A percentile compares a stretch with the other conserved stretches of the same genome.
phyloP scores from a whole-genome alignment of 306 rosid genomes.

The Arachis stenosperma region DNA sequence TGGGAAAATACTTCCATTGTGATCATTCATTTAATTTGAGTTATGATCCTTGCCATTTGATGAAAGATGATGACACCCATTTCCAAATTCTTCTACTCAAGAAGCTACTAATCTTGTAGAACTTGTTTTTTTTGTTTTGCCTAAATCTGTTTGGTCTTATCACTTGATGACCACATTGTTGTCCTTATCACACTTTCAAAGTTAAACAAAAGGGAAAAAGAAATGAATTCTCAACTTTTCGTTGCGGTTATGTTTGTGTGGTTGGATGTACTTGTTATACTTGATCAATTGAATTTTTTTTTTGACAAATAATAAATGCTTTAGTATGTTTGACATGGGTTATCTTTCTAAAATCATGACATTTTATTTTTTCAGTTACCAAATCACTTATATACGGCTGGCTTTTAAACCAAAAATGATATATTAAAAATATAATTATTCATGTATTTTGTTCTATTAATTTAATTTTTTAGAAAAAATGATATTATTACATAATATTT shows the following conservation, averaged over 20 bases:
- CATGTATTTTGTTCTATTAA: too few relatives aligned
- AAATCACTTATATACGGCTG: too few relatives aligned
- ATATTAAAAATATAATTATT: too few relatives aligned
- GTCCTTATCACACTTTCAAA: neutral
- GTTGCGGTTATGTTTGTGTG: neutral
- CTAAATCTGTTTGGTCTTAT: neutral
- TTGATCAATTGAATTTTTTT: neutral
- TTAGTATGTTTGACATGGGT: too few relatives aligned
- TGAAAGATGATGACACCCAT: neutral
- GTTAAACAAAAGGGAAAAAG: neutral
- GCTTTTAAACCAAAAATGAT: too few relatives aligned
- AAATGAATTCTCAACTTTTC: neutral
- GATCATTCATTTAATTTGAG: neutral
- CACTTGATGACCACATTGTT: neutral
- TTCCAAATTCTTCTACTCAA: neutral
- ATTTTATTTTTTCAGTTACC: too few relatives aligned
- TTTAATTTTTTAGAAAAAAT: too few relatives aligned
- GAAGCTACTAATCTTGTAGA: neutral
- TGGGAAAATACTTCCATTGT: neutral
- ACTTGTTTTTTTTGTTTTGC: neutral
- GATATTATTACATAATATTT: too few relatives aligned
- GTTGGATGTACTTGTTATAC: neutral
- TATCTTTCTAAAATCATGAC: too few relatives aligned
- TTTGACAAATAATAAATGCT: too few relatives aligned
- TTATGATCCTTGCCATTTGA: neutral